Evolutionary conservation across 495 filamentous ascomycete species (phyloP).

Genomic region (Beverwykella pulmonaria): DNA sequence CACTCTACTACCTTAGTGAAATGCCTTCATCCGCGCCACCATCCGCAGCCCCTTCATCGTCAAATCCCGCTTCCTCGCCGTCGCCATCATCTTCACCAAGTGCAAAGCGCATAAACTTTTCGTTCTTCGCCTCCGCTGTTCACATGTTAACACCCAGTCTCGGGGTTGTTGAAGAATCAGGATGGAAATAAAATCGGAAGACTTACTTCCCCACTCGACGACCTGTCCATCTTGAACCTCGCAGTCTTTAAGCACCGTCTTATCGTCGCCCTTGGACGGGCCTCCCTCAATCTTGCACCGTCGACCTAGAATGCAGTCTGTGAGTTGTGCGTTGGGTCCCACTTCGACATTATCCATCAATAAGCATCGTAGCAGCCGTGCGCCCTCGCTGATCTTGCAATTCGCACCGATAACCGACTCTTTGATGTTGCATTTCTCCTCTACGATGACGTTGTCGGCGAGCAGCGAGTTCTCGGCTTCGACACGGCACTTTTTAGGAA

Average conservation of each 20-base stretch:
- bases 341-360: slow-evolving; percentile 89
- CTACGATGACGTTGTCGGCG: slow-evolving; percentile 81
- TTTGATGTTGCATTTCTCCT: slow-evolving; percentile 82
- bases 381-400: slow-evolving; percentile 78
- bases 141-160: slow-evolving; percentile 7
- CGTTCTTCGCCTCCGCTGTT: slow-evolving; percentile 74
- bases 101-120: slow-evolving; percentile 84
- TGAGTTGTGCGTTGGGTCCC: slow-evolving; percentile 73
- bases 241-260: slow-evolving; percentile 76
- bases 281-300: slow-evolving; percentile 72
- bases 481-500: slow-evolving; percentile 76
- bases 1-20: not conserved
- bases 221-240: slow-evolving; percentile 84
- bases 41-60: not conserved
- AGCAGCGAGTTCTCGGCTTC: slow-evolving; percentile 75
- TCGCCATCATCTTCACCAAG: slow-evolving; percentile 64
- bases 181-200: not conserved
- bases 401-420: slow-evolving; percentile 84
- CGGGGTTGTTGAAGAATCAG: not conserved
- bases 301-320: slow-evolving; percentile 79
- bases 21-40: not conserved
- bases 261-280: slow-evolving; percentile 57
- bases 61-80: slow-evolving; percentile 4
- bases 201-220: slow-evolving; percentile 77
- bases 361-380: slow-evolving; percentile 77